Percentiles rank a stretch among this genome's conserved stretches.
Evolutionary conservation across 106 monocot species (phyloP).

Genomic region (Dioscorea dumetorum): DNA sequence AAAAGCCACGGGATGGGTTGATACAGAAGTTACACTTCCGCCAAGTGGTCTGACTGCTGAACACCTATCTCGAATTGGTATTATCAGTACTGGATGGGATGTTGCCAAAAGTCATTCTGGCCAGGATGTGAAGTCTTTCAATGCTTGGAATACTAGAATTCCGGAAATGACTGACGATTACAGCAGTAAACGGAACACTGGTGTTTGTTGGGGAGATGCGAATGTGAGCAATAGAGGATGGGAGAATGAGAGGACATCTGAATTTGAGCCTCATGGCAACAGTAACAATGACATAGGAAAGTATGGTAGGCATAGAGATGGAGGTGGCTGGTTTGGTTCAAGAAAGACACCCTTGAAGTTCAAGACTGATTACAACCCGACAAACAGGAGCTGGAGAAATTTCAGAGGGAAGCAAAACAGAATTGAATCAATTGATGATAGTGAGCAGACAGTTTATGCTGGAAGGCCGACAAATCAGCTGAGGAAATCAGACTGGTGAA

Average conservation of each 20-base stretch:
- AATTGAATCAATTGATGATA: background rate
- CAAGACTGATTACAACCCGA: background rate
- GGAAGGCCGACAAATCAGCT: background rate
- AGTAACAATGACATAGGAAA: background rate
- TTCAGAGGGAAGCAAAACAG: background rate
- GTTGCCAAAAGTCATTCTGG: background rate
- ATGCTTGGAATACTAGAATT: background rate
- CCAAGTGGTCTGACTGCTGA: background rate
- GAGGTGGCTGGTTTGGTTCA: background rate
- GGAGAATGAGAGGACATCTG: too few species aligned
- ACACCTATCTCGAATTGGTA: slow-evolving; percentile 15
- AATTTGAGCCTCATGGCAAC: too few species aligned
- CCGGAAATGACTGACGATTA: background rate
- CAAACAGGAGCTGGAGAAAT: background rate
- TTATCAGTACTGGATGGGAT: slow-evolving; percentile 10
- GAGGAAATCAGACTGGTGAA: background rate
- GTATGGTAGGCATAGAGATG: background rate
- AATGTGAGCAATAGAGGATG: too few species aligned
- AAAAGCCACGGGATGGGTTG: slow-evolving; percentile 17
- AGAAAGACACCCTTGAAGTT: background rate
- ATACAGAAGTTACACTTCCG: slow-evolving; percentile 6
- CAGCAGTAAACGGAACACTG: too few species aligned
- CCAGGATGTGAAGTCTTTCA: background rate
- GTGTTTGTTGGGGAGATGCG: too few species aligned
- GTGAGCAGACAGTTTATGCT: background rate